Evolutionary conservation across 345 rosid species (phyloP).

Genomic region (Camelina hispida): DNA sequence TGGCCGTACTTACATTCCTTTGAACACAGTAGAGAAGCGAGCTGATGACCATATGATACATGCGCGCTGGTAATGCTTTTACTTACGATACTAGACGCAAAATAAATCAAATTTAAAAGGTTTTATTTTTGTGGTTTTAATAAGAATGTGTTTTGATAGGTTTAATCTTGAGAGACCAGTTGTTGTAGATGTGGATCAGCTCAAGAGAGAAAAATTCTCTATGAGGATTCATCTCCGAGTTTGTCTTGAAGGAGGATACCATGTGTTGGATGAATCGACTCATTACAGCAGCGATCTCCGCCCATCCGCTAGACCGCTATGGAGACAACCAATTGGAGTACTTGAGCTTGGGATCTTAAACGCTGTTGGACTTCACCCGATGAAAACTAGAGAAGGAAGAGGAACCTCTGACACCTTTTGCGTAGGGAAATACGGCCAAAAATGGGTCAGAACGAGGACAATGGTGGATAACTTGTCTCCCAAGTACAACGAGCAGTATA

Average conservation of each 20-base stretch:
- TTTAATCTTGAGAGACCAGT: constrained; percentile 81
- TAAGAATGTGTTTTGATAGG: constrained; percentile 33
- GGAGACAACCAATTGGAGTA: constrained; percentile 89
- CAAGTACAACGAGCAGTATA: constrained; percentile 93
- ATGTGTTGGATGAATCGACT: constrained; percentile 95
- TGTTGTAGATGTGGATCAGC: constrained; percentile 75
- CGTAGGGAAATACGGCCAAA: constrained; percentile 95
- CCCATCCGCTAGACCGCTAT: constrained; percentile 88
- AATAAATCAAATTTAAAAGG: not conserved
- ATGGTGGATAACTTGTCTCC: constrained; percentile 83
- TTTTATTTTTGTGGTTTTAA: not conserved
- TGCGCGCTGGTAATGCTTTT: constrained; percentile 61
- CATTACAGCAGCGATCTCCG: constrained; percentile 97
- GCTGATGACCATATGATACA: constrained; percentile 79
- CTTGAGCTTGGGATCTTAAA: constrained; percentile 88
- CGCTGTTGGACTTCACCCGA: constrained; percentile 88
- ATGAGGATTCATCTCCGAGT: constrained; percentile 88
- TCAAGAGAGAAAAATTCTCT: constrained; percentile 87
- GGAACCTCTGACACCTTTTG: constrained; percentile 94
- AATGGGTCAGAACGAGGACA: constrained; percentile 94
- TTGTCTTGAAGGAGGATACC: constrained; percentile 97
- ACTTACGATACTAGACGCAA: not conserved
- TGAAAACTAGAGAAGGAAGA: constrained; percentile 88
- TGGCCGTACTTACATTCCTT: constrained; percentile 69
- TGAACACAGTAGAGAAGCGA: constrained; percentile 73